Base-by-base conservation (phyloP, 306 rosid species). In the Rosa chinensis region DNA sequence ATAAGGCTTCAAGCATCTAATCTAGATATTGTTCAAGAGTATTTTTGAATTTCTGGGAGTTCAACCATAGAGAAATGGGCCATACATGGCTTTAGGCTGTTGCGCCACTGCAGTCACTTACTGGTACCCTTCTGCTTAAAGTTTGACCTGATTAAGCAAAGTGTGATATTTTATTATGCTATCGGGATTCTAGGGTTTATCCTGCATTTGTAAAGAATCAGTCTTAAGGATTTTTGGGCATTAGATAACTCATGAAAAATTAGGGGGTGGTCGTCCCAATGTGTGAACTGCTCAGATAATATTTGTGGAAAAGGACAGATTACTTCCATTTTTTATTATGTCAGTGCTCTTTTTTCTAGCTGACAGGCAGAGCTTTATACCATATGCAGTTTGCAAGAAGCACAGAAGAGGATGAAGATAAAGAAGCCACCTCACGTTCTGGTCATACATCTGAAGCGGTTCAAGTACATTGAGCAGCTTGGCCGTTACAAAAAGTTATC, bases 351-450 rank as follows among this genome's bases (percentile, higher is more conserved):
- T 45, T 76, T 32, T 20, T 16, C 48, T 66, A 48, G 66, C 77
- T 62, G 53, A 79, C 61, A 42, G 23, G 64, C n/a, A 43, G 53
- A 75, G 64, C 49, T 84, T 75, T 79, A 86, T 86, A 18, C 83
- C 55, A 43, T 79, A 50, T 75, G 85, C 87, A 96, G 99, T 84
- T 91, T 96, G 92, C 99, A 96, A 91, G 99, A 96, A 82, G 99
- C 99, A 14, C 98, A 96, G 88, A 96, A 96, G 90, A 88, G 99
- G 88, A 96, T 96, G 99, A 96, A 96, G 88, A 96, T 96, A 78
- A 96, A 96, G 89, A 93, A 96, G 85, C 92, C 98, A 21, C 99
- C 99, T 10, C 96, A 91, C 70, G 87, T 93, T 83, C 86, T 96
- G 87, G 99, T 96, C 64, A 96, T 93, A 84, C 99, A 96, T 85